A percentile compares a stretch with the other conserved stretches of the same genome.
These are phyloP conservation scores for Podila minutissima DNA, from an alignment of 192 early-diverging fungal species.

Conservation along the genomic window DNA sequence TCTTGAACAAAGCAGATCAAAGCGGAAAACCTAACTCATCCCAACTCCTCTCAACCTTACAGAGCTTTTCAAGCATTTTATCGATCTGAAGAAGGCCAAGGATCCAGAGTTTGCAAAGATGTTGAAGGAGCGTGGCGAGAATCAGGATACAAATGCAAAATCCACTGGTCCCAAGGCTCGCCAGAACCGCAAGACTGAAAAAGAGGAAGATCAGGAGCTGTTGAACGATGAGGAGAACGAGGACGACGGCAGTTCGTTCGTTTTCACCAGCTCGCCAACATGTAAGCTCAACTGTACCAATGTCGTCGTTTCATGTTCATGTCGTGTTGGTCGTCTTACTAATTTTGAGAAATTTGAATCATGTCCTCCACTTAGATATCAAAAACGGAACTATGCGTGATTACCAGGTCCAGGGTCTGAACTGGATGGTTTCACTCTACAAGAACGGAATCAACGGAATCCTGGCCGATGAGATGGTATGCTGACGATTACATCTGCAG, in stretches of 20 bases:
- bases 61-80: slow-evolving; percentile 73
- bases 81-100: slow-evolving; percentile 65
- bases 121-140: slow-evolving; percentile 57
- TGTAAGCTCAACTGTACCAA: slow-evolving; percentile 61
- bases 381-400: slow-evolving; percentile 92
- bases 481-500: neutral
- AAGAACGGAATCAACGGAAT: slow-evolving; percentile 99
- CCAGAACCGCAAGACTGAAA: slow-evolving; percentile 93
- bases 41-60: neutral
- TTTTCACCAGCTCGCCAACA: slow-evolving; percentile 90
- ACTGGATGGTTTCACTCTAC: slow-evolving; percentile 97
- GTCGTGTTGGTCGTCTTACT: neutral
- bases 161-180: slow-evolving; percentile 63
- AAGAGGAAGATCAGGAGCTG: slow-evolving; percentile 97
- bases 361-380: slow-evolving; percentile 65
- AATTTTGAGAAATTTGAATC: too few relatives aligned
- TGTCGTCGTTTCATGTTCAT: neutral
- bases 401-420: slow-evolving; percentile 97
- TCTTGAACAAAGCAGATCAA: neutral
- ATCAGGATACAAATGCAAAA: slow-evolving; percentile 31
- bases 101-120: slow-evolving; percentile 64
- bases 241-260: slow-evolving; percentile 60
- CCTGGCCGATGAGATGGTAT: slow-evolving; percentile 97
- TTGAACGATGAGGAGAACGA: slow-evolving; percentile 81
- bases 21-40: neutral